Evolutionary conservation across 148 eudicot genomes (phyloP).

Genomic region (Chenopodium berlandieri): DNA sequence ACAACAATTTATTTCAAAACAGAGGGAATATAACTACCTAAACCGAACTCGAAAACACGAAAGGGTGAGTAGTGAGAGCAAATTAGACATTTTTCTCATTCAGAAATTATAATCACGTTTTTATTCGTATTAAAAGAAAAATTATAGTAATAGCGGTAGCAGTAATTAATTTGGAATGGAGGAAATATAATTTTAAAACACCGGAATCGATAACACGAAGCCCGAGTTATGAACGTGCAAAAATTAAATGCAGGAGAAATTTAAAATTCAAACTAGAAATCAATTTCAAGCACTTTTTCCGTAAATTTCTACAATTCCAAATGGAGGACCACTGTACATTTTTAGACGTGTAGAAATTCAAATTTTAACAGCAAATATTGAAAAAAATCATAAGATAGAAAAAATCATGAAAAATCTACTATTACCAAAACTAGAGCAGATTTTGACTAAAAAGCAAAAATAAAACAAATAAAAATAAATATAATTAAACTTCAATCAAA

Average conservation of each 20-base stretch:
- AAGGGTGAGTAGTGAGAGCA: not conserved
- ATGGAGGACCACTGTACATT: conserved; percentile 13
- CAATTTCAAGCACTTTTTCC: not conserved
- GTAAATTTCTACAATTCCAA: not conserved
- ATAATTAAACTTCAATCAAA: too few relatives aligned
- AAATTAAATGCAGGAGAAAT: conserved; percentile 5
- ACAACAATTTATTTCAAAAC: too few relatives aligned
- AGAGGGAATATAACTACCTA: not conserved
- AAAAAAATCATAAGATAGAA: too few relatives aligned
- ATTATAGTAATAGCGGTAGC: too few relatives aligned
- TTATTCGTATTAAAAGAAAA: too few relatives aligned
- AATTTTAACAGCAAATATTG: not conserved
- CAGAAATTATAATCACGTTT: too few relatives aligned
- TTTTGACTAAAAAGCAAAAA: not conserved
- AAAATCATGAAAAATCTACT: not conserved
- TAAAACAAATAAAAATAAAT: not conserved
- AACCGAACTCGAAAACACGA: not conserved
- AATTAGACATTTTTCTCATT: too few relatives aligned
- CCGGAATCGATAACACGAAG: not conserved
- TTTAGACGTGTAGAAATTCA: not conserved
- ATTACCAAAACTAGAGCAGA: not conserved
- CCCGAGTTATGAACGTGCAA: not conserved
- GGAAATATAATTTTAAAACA: not conserved
- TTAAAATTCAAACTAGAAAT: conserved; percentile 20
- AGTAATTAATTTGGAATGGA: too few relatives aligned